Evolutionary conservation across 1,284 basidiomycete species (phyloP).

Genomic region (Leccinum huronense): DNA sequence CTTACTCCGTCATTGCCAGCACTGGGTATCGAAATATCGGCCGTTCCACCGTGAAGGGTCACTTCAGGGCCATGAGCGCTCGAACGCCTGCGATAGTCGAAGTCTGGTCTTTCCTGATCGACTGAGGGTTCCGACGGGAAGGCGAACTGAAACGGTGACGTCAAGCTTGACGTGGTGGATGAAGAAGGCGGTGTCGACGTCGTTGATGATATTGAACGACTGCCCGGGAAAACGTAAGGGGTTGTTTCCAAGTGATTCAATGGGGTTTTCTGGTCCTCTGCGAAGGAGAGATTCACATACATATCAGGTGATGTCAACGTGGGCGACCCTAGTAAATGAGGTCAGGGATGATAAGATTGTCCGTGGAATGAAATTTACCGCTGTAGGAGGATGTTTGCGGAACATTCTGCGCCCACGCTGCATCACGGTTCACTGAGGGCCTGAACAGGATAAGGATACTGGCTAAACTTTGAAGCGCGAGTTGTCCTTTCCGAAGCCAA

Average conservation of each 20-base stretch:
- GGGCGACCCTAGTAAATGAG: constrained; percentile 55
- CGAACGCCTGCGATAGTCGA: constrained; percentile 60
- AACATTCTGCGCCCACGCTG: constrained; percentile 48
- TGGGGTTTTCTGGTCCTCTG: constrained; percentile 61
- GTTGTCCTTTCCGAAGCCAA: constrained; percentile 67
- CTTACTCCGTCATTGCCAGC: constrained; percentile 53
- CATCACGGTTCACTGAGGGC: constrained; percentile 46
- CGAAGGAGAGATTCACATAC: constrained; percentile 51
- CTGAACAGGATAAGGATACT: constrained; percentile 54
- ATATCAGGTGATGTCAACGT: constrained; percentile 57
- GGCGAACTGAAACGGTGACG: constrained; percentile 62
- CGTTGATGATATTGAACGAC: constrained; percentile 72
- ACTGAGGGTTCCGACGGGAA: constrained; percentile 52
- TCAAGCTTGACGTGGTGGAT: constrained; percentile 55
- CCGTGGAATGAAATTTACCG: constrained; percentile 44
- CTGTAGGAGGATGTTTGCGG: constrained; percentile 44
- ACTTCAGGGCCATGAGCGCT: constrained; percentile 53
- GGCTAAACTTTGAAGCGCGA: constrained; percentile 50
- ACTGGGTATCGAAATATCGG: constrained; percentile 59
- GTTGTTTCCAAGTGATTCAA: constrained; percentile 55
- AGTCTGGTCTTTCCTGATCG: constrained; percentile 57
- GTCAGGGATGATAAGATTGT: constrained; percentile 50
- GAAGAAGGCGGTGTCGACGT: constrained; percentile 65
- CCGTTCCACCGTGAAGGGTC: constrained; percentile 66
- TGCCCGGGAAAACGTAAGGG: constrained; percentile 63